These are phyloP conservation scores for Xylaria sp. DNA, from an alignment of 495 filamentous ascomycete genomes.

Conservation along the genomic window DNA sequence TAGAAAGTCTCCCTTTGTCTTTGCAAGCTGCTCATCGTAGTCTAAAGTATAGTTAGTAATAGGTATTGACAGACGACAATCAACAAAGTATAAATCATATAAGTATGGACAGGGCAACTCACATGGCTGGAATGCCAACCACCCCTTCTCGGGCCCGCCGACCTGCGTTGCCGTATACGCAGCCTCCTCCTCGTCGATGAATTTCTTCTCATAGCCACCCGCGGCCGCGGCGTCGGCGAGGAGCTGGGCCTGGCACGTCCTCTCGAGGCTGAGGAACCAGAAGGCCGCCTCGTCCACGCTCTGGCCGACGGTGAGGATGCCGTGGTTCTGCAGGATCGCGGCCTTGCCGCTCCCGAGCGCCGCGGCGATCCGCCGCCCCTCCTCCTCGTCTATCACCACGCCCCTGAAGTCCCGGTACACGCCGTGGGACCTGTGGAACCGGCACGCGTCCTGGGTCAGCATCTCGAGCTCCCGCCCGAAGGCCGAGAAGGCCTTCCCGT, in stretches of 20 bases:
- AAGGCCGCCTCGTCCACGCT: slow-evolving; percentile 73
- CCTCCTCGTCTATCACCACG: slow-evolving; percentile 66
- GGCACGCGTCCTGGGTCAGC: slow-evolving; percentile 59
- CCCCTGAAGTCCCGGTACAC: slow-evolving; percentile 43
- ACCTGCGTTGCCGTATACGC: slow-evolving; percentile 48
- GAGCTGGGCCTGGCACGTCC: slow-evolving; percentile 70
- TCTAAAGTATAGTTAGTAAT: slow-evolving; percentile 34
- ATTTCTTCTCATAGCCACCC: slow-evolving; percentile 63
- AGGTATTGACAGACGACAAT: neutral
- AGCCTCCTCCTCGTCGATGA: slow-evolving; percentile 60
- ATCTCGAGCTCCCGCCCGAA: slow-evolving; percentile 59
- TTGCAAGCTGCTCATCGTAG: slow-evolving; percentile 56
- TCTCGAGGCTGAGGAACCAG: slow-evolving; percentile 70
- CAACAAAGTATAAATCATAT: neutral
- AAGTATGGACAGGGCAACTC: slow-evolving; percentile 16
- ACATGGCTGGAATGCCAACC: slow-evolving; percentile 57
- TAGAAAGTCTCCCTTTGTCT: slow-evolving; percentile 53
- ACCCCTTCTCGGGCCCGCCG: slow-evolving; percentile 51
- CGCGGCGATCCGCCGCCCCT: slow-evolving; percentile 64
- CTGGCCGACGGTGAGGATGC: slow-evolving; percentile 66
- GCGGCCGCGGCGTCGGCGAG: slow-evolving; percentile 69
- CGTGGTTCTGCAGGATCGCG: slow-evolving; percentile 73
- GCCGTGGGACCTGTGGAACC: slow-evolving; percentile 60
- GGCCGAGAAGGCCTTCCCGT: slow-evolving; percentile 57
- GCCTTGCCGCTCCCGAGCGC: slow-evolving; percentile 68